Conservation (phyloP, 495 filamentous ascomycete genomes). For the Tuber calosporum region DNA sequence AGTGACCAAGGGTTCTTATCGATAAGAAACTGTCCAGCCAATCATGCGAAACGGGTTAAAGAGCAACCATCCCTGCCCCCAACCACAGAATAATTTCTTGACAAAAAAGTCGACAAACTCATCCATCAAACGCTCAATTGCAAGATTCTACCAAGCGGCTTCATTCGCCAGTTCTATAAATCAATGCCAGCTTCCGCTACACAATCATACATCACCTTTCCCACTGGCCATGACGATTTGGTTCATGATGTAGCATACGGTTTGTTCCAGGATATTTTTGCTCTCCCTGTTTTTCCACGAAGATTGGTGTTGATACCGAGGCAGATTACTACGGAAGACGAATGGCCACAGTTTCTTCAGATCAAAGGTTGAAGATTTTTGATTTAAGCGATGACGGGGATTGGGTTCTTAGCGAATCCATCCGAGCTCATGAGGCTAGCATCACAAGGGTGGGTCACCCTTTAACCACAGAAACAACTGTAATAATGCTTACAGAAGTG, state of each 20-base stretch:
- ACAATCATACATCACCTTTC: constrained; percentile 34
- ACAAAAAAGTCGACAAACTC: neutral
- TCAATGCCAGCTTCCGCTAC: constrained; percentile 2
- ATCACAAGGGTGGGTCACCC: constrained; percentile 63
- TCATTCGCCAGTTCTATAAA: neutral
- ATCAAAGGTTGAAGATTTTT: constrained; percentile 91
- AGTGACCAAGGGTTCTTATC: neutral
- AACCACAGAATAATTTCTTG: neutral
- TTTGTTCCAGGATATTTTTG: constrained; percentile 21
- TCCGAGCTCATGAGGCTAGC: constrained; percentile 86
- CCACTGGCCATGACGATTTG: constrained; percentile 57
- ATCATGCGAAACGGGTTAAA: neutral
- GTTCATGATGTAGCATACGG: constrained; percentile 60
- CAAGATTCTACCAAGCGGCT: neutral
- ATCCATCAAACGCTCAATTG: neutral
- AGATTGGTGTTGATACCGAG: constrained; percentile 14
- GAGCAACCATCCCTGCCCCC: neutral
- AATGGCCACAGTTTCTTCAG: constrained; percentile 80
- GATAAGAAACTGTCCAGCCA: neutral
- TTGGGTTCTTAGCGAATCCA: constrained; percentile 77
- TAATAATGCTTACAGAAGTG: constrained; percentile 7
- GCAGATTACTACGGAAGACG: constrained; percentile 74
- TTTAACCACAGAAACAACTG: neutral
- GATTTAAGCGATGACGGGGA: constrained; percentile 65
- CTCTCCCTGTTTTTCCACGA: constrained; percentile 2